Base-by-base conservation (phyloP, 1,284 basidiomycete species). In the Hortiboletus rubellus region DNA sequence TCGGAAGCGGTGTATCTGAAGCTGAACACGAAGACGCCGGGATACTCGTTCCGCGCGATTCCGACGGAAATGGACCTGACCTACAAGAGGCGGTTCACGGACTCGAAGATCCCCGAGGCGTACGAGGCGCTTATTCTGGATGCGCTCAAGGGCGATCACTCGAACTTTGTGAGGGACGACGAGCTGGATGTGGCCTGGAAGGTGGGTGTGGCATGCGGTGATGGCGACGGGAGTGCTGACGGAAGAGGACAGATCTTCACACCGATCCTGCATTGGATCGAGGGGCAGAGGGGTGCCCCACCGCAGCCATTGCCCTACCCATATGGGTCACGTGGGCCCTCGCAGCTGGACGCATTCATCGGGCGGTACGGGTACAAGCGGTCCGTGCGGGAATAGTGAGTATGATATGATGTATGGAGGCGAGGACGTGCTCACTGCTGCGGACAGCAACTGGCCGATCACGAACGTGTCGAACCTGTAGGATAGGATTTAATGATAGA, bases 31-130 rank as follows among this genome's bases (percentile, higher is more conserved):
- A 98, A 98, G 80, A 87, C 87, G 6, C 95, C 96, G 50, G 96
- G 95, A 27, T 82, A 97, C 62, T 79, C 88, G 68, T 96, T 93
- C 58, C 86, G 92, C 49, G 92, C 92, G 45, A 84, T 98, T 57
- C 94, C 94, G 40, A 92, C 90, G 47, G 96, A 98, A 77, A 95
- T 98, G 89, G 95, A 98, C 77, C 76, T 98, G 66, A 96, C 95
- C 24, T 98, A 98, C 83, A 96, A 96, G 84, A 82, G 90, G 60
- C 87, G 96, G 50, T 98, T 97, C 80, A 79, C 84, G 41, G 94
- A 95, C 59, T 77, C 85, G 55, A 88, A 89, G 74, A 95, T 97
- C 60, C 95, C 95, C 27, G 94, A 96, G 78, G 94, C 95, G 36
- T 97, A 97, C 74, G 94, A 97, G 77, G 87, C 89, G 18, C 84